A percentile compares a stretch with the other conserved stretches of the same genome.
Conservation (phyloP, 2,329 filamentous ascomycete genomes). For the Calonectria ilicicola region DNA sequence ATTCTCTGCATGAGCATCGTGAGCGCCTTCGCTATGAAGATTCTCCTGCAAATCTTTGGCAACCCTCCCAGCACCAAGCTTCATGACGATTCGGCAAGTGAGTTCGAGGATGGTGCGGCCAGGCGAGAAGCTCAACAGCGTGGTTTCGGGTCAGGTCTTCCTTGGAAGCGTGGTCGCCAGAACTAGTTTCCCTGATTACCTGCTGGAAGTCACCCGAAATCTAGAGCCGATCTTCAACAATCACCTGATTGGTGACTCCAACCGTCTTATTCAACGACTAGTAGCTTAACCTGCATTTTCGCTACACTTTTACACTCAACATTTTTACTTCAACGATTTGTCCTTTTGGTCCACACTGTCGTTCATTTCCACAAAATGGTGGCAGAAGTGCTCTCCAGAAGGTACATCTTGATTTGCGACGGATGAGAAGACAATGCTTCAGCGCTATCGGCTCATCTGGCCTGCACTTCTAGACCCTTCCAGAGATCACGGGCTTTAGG, state of each 20-base stretch:
- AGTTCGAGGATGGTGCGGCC: slow-evolving; percentile 71
- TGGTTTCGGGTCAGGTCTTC: slow-evolving; percentile 62
- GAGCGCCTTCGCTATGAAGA: slow-evolving; percentile 76
- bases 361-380: slow-evolving; percentile 11
- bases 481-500: slow-evolving; percentile 6
- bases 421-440: slow-evolving; percentile 61
- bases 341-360: not conserved
- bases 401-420: slow-evolving; percentile 31
- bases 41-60: slow-evolving; percentile 71
- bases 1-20: slow-evolving; percentile 84
- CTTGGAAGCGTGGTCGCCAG: slow-evolving; percentile 49
- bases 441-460: slow-evolving; percentile 59
- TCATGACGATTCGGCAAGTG: slow-evolving; percentile 53
- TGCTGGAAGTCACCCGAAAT: slow-evolving; percentile 1
- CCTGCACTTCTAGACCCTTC: slow-evolving; percentile 26
- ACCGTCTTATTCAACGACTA: slow-evolving; percentile 26
- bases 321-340: slow-evolving; percentile 30
- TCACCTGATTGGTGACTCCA: slow-evolving; percentile 19
- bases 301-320: slow-evolving; percentile 29
- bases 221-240: slow-evolving; percentile 47
- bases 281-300: slow-evolving; percentile 54
- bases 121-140: slow-evolving; percentile 68
- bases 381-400: slow-evolving; percentile 55
- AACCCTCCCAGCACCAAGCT: slow-evolving; percentile 64
- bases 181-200: slow-evolving; percentile 22